A percentile compares a stretch with the other conserved stretches of the same genome.
Evolutionary conservation across 305 asterid species (phyloP).

Genomic region (Fraxinus floribunda): DNA sequence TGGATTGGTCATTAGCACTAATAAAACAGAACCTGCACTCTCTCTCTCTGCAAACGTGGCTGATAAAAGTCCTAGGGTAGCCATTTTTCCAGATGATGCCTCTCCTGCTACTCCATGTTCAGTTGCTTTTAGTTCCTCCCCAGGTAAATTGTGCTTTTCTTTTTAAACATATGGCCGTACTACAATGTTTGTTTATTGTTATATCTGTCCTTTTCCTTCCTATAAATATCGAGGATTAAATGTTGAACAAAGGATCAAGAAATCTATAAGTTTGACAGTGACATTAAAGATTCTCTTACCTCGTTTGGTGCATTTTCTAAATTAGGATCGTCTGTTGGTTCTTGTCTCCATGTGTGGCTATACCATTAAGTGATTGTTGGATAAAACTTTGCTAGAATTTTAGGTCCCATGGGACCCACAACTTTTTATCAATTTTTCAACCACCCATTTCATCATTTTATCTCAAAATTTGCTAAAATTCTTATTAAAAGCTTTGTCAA

Average conservation of each 20-base stretch:
- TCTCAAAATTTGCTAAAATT: neutral
- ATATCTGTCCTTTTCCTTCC: neutral
- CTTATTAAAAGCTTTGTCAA: neutral
- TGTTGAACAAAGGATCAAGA: neutral
- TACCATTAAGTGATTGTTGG: neutral
- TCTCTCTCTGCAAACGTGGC: slow-evolving; percentile 38
- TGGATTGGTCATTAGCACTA: slow-evolving; percentile 34
- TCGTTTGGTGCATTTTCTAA: neutral
- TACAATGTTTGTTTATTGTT: neutral
- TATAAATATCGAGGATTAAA: neutral
- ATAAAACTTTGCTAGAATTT: neutral
- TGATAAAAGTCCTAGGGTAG: slow-evolving; percentile 63
- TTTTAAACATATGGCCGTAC: neutral
- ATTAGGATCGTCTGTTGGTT: neutral
- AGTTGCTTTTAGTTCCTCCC: slow-evolving; percentile 81
- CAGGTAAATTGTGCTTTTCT: slow-evolving; percentile 51
- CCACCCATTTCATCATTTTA: neutral
- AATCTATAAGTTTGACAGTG: neutral
- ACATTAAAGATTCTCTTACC: neutral
- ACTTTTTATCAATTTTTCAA: neutral
- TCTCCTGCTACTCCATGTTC: slow-evolving; percentile 84
- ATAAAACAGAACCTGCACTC: slow-evolving; percentile 45
- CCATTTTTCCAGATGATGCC: slow-evolving; percentile 52
- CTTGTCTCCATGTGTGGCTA: neutral
- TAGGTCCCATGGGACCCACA: neutral